These are phyloP conservation scores for Fusarium sp. DNA, from an alignment of 2,329 filamentous ascomycete genomes.

Conservation along the genomic window DNA sequence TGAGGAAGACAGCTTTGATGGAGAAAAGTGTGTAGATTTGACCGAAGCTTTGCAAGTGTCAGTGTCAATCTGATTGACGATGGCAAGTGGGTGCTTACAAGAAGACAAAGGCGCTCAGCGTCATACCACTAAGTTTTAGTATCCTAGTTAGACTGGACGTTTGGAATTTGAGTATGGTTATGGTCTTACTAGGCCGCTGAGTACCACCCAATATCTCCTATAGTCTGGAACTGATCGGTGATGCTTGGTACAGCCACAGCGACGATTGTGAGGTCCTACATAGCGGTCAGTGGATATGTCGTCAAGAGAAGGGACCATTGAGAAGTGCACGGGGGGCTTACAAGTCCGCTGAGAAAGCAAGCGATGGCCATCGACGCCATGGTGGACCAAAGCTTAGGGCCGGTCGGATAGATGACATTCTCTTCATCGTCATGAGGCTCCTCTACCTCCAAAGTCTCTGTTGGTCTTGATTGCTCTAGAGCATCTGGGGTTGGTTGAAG, in stretches of 20 bases:
- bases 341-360: slow-evolving; percentile 45
- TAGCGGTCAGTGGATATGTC: accelerated
- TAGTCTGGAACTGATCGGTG: slow-evolving; percentile 47
- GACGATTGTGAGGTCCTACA: slow-evolving; percentile 44
- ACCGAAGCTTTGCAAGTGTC: slow-evolving; percentile 42
- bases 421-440: slow-evolving; percentile 18
- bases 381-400: slow-evolving; percentile 46
- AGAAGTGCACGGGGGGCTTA: not conserved
- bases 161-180: accelerated
- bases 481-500: not conserved
- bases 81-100: slow-evolving; percentile 10
- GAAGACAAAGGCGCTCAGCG: slow-evolving; percentile 46
- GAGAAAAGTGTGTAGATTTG: slow-evolving; percentile 53
- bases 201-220: slow-evolving; percentile 48
- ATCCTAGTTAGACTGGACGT: not conserved
- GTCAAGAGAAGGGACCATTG: too few species aligned
- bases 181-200: slow-evolving; percentile 44
- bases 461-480: not conserved
- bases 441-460: slow-evolving; percentile 18
- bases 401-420: slow-evolving; percentile 16
- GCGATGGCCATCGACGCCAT: slow-evolving; percentile 46
- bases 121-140: slow-evolving; percentile 35
- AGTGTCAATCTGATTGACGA: accelerated
- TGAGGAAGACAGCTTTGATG: slow-evolving; percentile 50
- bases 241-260: slow-evolving; percentile 45